Conservation (phyloP, 2,329 filamentous ascomycete genomes). For the Ascosphaera pollenicola region DNA sequence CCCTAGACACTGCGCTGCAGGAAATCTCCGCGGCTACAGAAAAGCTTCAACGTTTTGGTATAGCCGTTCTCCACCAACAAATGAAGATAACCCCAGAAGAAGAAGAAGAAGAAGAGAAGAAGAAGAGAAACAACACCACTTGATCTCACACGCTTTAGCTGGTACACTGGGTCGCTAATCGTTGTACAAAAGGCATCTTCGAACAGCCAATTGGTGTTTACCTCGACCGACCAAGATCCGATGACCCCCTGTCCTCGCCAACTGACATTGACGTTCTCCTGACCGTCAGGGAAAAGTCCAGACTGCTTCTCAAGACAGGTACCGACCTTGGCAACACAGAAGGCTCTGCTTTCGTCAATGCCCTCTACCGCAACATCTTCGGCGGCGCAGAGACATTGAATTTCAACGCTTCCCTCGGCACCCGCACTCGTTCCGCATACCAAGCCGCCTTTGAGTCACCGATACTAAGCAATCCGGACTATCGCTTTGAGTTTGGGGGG, state of each 20-base stretch:
- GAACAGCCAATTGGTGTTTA: constrained; percentile 63
- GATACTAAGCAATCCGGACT: constrained; percentile 61
- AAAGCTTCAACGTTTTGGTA: constrained; percentile 65
- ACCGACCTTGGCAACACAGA: constrained; percentile 89
- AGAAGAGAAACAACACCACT: too few relatives aligned
- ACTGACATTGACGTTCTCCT: constrained; percentile 68
- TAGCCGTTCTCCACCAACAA: constrained; percentile 6
- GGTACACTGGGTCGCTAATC: too few relatives aligned
- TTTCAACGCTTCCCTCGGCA: constrained; percentile 70
- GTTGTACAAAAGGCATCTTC: constrained; percentile 92
- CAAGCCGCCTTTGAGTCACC: constrained; percentile 69
- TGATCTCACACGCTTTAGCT: too few relatives aligned
- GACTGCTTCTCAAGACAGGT: constrained; percentile 75
- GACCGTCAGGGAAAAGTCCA: constrained; percentile 54
- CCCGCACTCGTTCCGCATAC: constrained; percentile 77
- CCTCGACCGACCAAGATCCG: constrained; percentile 51
- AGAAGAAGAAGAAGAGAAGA: constrained; percentile 2
- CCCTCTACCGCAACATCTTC: constrained; percentile 76
- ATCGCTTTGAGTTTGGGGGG: constrained; percentile 56
- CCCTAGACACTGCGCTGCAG: constrained; percentile 54
- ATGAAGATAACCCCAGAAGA: not conserved
- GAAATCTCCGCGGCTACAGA: constrained; percentile 48
- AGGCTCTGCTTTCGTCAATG: constrained; percentile 76
- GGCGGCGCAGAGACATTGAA: constrained; percentile 81
- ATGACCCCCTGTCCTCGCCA: constrained; percentile 45